Conservation (phyloP, 805 yeast genomes). For the Candida vartiovaarae region DNA sequence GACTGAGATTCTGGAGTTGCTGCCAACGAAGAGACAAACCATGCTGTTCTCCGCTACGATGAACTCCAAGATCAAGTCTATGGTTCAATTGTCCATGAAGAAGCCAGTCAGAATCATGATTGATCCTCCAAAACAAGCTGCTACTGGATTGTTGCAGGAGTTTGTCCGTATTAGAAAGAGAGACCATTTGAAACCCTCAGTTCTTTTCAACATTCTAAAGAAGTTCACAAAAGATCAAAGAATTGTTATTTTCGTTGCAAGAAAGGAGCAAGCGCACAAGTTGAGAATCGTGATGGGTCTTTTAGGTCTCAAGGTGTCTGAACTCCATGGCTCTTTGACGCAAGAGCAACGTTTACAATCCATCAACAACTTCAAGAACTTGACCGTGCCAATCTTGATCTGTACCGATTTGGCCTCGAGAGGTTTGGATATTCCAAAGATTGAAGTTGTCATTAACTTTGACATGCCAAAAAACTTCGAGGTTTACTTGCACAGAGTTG, state of each 20-base stretch:
- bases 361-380: conserved; percentile 73
- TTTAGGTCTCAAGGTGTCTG: conserved; percentile 70
- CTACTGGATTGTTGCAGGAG: conserved; percentile 84
- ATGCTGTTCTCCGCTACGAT: conserved; percentile 94
- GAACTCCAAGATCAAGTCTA: conserved; percentile 86
- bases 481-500: conserved; percentile 92
- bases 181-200: conserved; percentile 76
- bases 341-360: conserved; percentile 91
- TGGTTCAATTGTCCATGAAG: conserved; percentile 80
- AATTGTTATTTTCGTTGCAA: conserved; percentile 83
- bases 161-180: conserved; percentile 92
- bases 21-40: conserved; percentile 92
- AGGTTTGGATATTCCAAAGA: conserved; percentile 98
- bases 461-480: conserved; percentile 95
- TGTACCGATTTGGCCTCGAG: conserved; percentile 99
- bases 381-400: conserved; percentile 77
- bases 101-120: conserved; percentile 94
- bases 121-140: conserved; percentile 93
- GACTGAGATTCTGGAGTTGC: conserved; percentile 77
- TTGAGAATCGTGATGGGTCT: conserved; percentile 71
- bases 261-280: conserved; percentile 86
- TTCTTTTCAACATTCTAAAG: conserved; percentile 64
- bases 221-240: conserved; percentile 59
- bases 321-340: conserved; percentile 74
- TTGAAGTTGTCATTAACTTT: conserved; percentile 87